Evolutionary conservation across 2,329 filamentous ascomycete genomes (phyloP).

Genomic region (Fusarium hostae): DNA sequence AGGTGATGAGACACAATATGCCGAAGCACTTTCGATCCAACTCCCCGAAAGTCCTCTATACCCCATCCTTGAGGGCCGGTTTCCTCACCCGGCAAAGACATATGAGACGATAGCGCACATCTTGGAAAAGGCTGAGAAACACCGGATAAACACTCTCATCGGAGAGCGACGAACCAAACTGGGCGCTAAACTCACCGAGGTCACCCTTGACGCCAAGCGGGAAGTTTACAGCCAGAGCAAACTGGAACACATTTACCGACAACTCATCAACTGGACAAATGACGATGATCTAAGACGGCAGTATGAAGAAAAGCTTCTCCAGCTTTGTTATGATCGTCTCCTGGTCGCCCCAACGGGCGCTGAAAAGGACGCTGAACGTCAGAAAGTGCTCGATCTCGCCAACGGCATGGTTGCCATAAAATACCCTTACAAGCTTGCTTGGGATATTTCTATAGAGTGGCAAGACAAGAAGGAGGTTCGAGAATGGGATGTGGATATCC

Average conservation of each 20-base stretch:
- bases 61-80: slow-evolving; percentile 80
- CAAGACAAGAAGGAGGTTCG: slow-evolving; percentile 78
- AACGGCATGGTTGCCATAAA: slow-evolving; percentile 97
- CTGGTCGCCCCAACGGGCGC: slow-evolving; percentile 71
- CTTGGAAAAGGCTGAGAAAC: slow-evolving; percentile 85
- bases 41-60: slow-evolving; percentile 87
- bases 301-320: slow-evolving; percentile 91
- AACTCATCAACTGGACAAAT: slow-evolving; percentile 88
- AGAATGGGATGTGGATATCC: slow-evolving; percentile 81
- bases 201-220: slow-evolving; percentile 86
- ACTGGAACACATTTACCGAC: slow-evolving; percentile 82
- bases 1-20: slow-evolving; percentile 79
- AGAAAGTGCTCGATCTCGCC: slow-evolving; percentile 79
- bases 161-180: slow-evolving; percentile 88
- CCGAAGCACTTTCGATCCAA: slow-evolving; percentile 77
- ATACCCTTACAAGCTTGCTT: slow-evolving; percentile 88
- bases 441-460: slow-evolving; percentile 93
- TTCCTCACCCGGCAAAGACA: slow-evolving; percentile 82
- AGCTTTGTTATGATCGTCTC: slow-evolving; percentile 82
- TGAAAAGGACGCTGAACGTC: slow-evolving; percentile 76
- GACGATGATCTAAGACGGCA: slow-evolving; percentile 86
- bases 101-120: slow-evolving; percentile 87
- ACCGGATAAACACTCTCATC: slow-evolving; percentile 89
- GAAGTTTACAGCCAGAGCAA: slow-evolving; percentile 82
- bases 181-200: slow-evolving; percentile 83